phyloP scores from a whole-genome alignment of 805 yeast species.

The Metschnikowia gelsemii region DNA sequence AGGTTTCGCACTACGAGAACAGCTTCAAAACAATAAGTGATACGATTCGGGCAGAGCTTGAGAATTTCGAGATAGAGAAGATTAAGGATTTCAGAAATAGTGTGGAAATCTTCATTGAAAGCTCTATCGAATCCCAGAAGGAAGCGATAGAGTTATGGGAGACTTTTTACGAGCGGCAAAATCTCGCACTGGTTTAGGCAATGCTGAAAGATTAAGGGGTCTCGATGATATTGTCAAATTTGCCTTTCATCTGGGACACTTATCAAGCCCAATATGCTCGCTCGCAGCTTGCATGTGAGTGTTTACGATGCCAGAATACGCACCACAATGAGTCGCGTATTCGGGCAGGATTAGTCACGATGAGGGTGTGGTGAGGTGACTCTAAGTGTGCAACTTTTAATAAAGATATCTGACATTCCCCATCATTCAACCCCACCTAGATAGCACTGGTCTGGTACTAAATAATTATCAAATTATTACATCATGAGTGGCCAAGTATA shows the following conservation, averaged over 20 bases:
- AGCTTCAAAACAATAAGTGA: constrained; percentile 64
- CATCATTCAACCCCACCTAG: no score
- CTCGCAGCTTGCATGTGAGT: not conserved
- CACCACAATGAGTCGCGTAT: constrained; percentile 4
- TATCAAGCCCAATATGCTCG: no score
- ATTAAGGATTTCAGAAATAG: constrained; percentile 82
- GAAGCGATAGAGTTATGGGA: constrained; percentile 89
- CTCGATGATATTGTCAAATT: no score
- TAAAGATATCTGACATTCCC: not conserved
- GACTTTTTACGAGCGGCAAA: constrained; percentile 66
- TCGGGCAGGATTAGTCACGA: constrained; percentile 10
- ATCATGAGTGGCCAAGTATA: constrained; percentile 48
- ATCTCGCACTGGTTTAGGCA: constrained; percentile 18
- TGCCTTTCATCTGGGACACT: not conserved
- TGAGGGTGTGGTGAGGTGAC: no score
- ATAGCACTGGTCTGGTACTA: no score
- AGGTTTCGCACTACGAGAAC: constrained; percentile 52
- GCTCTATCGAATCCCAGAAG: constrained; percentile 89
- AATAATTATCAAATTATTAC: not conserved
- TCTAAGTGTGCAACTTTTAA: not conserved
- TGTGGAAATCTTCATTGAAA: constrained; percentile 86
- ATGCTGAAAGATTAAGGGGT: no score
- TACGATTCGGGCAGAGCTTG: constrained; percentile 66
- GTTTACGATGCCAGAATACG: no score
- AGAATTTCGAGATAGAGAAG: constrained; percentile 68